Evolutionary conservation across 805 yeast genomes (phyloP), one percentile per base, ranked within the genome.

Genomic region (Saturnispora sanitii): DNA sequence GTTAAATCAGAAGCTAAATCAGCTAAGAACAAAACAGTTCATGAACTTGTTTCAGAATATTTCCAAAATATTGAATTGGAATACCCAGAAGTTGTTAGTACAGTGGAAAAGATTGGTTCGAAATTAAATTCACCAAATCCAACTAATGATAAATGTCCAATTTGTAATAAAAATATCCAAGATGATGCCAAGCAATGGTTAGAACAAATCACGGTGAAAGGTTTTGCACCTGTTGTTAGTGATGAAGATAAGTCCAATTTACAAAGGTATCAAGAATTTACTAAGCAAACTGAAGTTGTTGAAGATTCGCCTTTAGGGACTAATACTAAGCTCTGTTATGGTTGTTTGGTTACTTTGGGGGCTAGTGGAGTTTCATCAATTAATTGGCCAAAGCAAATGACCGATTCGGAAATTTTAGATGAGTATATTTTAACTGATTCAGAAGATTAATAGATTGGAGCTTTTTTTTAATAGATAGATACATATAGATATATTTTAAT

Each of bases 71-170:
- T 88, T 19, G 95, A 85, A 52, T 68, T 69, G 5, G 87, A 78
- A 13, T 87, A 87, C 54, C 87, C 95, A 0, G 84, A 90, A 42
- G 83, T 90, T 2, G 87, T 88, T 3, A 82, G 96, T 0, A 88
- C 97, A 0, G 96, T 90, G 17, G 87, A 87, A 12, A 79, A 84
- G 49, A 87, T 95, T 0, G 95, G 92, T 4, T 79, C 79, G 36
- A 87, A 90, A 56, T 61, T 88, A 34, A 70, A 68, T 2, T 66
- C 66, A 6, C 84, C 83, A 0, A 6, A 29, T 2, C 41, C 42
- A 8, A 21, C 38, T 4, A 49, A 49, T 1, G 54, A 48, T 5
- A 38, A 35, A 5, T 85, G 95, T 57, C 60, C 59, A 12, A 48
- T 84, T 1, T 85, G 95, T 53, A 67, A 70, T 1, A 64, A 58